phyloP scores from a whole-genome alignment of 768 basidiomycete genomes.

The Nidularia pulvinata region DNA sequence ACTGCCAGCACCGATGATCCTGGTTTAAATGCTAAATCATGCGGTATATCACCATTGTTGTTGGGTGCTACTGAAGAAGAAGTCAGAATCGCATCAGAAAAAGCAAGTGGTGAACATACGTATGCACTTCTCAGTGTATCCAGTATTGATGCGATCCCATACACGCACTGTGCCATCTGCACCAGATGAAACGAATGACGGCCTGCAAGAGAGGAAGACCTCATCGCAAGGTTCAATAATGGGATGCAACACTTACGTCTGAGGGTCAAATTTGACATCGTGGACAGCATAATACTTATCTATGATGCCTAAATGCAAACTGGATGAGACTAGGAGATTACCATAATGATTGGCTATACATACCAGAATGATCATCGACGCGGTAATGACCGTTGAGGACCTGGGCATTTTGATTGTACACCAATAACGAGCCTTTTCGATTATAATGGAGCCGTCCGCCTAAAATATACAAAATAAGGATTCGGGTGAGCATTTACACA shows the following conservation, averaged over 20 bases:
- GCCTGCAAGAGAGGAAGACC: background rate
- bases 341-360: background rate
- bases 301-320: constrained; percentile 8
- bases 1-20: constrained; percentile 36
- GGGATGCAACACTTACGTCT: constrained; percentile 26
- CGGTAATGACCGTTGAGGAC: constrained; percentile 10
- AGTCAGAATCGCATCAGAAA: constrained; percentile 32
- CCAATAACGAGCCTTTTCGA: constrained; percentile 28
- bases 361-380: background rate
- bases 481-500: too few species aligned
- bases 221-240: background rate
- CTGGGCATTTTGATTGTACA: background rate
- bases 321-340: background rate
- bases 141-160: too few species aligned
- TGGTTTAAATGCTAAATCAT: constrained; percentile 46
- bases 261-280: constrained; percentile 55
- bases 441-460: constrained; percentile 37
- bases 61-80: background rate
- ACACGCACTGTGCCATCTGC: constrained; percentile 38
- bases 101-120: too few species aligned
- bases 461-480: constrained; percentile 1
- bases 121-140: too few species aligned
- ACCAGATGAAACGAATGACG: constrained; percentile 7
- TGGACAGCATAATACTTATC: constrained; percentile 53
- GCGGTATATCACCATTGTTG: constrained; percentile 16